Percentiles rank a stretch among this genome's conserved stretches.
Conservation (phyloP, 768 basidiomycete genomes). For the Hirschioporus abietinus region DNA sequence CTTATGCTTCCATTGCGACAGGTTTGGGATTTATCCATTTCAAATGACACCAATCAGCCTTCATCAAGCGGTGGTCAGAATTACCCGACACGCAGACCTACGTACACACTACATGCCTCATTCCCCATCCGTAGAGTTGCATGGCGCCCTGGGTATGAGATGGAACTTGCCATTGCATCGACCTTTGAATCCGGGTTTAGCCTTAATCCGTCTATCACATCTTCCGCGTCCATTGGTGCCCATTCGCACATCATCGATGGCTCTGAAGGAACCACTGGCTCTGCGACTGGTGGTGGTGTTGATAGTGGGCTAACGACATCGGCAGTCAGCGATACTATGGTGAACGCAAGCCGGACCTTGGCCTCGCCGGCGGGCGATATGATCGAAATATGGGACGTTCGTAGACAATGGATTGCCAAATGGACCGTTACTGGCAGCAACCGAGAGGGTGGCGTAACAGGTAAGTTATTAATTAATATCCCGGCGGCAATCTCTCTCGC, state of each 20-base stretch:
- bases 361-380: slow-evolving; percentile 39
- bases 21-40: not conserved
- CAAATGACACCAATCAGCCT: not conserved
- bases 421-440: slow-evolving; percentile 66
- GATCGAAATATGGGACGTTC: slow-evolving; percentile 84
- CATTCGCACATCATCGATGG: slow-evolving; percentile 15
- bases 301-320: not conserved
- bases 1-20: not conserved
- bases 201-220: slow-evolving; percentile 20
- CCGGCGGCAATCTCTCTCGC: slow-evolving; percentile 2
- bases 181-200: slow-evolving; percentile 48
- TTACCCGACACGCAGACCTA: slow-evolving; percentile 54
- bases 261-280: slow-evolving; percentile 10
- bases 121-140: slow-evolving; percentile 67
- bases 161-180: slow-evolving; percentile 70
- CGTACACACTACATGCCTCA: slow-evolving; percentile 68
- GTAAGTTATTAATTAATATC: slow-evolving; percentile 31
- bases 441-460: slow-evolving; percentile 69
- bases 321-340: not conserved
- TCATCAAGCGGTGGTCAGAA: slow-evolving; percentile 1
- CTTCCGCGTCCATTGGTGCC: slow-evolving; percentile 14
- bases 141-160: slow-evolving; percentile 75
- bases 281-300: slow-evolving; percentile 3
- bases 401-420: slow-evolving; percentile 76
- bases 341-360: not conserved